Evolutionary conservation across 257 asterid genomes (phyloP), one percentile per base, ranked within the genome.

Genomic region (Solanum virginianum): DNA sequence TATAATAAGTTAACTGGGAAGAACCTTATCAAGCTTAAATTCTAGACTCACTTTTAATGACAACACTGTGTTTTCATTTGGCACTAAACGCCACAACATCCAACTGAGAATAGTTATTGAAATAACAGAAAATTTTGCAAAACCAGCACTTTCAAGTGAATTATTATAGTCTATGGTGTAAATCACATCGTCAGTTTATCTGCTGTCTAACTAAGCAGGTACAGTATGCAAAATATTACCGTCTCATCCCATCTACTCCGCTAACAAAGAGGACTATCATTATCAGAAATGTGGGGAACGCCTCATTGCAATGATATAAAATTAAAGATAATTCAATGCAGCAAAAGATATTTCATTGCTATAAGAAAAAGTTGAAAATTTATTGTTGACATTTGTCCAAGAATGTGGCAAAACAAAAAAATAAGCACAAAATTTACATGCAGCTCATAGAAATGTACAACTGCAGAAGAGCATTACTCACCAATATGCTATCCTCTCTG

Each of bases 381-480:
- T 36, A 70, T 29, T 59, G 84, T 70, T 72, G 84, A 49, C 26
- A 55, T 80, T 86, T 17, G 62, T 43, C 56, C 77, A 70, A 60
- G 75, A 45, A 53, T 49, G 29, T 41, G 85, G 69, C 22, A 68
- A 84, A 77, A 14, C 15, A 83, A 47, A 82, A 39, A 74, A 59
- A 53, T 84, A 81, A 90, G 80, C 87, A 87, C 80, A 39, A 77
- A 87, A 84, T 90, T 88, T 91, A 91, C 92, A 87, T 86, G 91
- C 89, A 87, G 90, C 92, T 89, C 94, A 89, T 65, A 86, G 80
- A 90, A 91, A 93, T 95, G 87, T 95, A 95, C 98, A 95, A 66
- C 93, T 92, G 92, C 60, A 90, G 90, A 89, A 88, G 91, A 86
- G 86, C 85, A 62, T 80, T 86, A 90, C 90, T 89, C 84, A 85